Evolutionary conservation across 2,329 filamentous ascomycete species (phyloP).

Genomic region (Fusarium sp.): DNA sequence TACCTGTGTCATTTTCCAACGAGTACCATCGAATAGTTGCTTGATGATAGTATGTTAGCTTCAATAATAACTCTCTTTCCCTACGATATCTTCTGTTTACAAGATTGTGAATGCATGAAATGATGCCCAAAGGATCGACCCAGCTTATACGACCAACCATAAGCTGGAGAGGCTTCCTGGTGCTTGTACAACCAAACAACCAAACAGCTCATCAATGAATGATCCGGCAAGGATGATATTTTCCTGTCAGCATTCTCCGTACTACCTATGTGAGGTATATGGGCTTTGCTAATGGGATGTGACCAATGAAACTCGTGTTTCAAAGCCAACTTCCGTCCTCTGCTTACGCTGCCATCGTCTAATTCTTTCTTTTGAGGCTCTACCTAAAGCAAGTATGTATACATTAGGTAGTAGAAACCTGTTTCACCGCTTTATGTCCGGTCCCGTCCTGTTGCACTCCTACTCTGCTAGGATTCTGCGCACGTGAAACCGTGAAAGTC

Average conservation of each 20-base stretch:
- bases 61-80: background rate
- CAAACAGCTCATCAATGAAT: background rate
- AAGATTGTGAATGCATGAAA: background rate
- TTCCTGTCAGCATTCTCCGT: background rate
- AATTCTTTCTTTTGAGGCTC: background rate
- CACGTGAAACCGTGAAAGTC: conserved; percentile 16
- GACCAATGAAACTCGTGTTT: background rate
- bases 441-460: conserved; percentile 2
- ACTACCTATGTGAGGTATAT: background rate
- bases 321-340: background rate
- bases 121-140: conserved; percentile 5
- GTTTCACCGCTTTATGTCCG: conserved; percentile 24
- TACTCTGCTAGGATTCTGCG: conserved; percentile 24
- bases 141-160: background rate
- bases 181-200: background rate
- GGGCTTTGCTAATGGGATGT: background rate
- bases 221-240: background rate
- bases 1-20: background rate
- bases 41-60: background rate
- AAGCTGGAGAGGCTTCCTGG: background rate
- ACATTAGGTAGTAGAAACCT: too few species aligned
- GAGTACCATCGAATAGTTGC: background rate
- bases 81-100: background rate
- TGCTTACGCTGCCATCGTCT: background rate
- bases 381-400: background rate